These are phyloP conservation scores for Melaleuca quinquenervia DNA, from an alignment of 345 rosid species.

Conservation along the genomic window DNA sequence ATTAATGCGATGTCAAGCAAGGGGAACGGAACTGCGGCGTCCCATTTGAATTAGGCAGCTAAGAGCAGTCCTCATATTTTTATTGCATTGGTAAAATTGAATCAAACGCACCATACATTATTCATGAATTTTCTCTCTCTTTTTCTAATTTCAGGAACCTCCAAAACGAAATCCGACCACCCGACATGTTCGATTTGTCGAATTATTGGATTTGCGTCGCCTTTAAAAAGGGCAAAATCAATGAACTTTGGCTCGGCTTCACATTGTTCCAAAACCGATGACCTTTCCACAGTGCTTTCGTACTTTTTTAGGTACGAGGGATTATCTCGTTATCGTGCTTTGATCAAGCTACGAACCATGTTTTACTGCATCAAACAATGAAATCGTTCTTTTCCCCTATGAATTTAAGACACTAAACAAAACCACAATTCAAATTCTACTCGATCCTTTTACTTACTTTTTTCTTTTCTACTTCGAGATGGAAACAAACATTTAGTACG, in stretches of 20 bases:
- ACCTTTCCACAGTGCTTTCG: not conserved
- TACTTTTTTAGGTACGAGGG: not conserved
- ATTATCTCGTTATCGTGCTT: not conserved
- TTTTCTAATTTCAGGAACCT: not conserved
- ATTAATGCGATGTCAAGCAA: not conserved
- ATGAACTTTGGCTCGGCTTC: not conserved
- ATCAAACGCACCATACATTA: no score
- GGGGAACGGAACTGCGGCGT: not conserved
- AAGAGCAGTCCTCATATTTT: not conserved
- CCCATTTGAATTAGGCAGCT: not conserved
- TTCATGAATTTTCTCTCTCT: not conserved
- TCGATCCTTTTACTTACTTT: not conserved
- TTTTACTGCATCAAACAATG: not conserved
- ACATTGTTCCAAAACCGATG: not conserved
- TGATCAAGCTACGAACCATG: not conserved
- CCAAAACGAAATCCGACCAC: not conserved
- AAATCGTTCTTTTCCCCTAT: not conserved
- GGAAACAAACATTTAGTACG: not conserved
- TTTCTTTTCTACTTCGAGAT: no score
- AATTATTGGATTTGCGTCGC: not conserved
- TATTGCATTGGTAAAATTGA: no score
- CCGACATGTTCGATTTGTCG: not conserved
- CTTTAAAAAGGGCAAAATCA: not conserved
- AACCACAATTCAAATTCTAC: not conserved
- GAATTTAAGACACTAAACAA: not conserved